A percentile compares a stretch with the other conserved stretches of the same genome.
phyloP scores from a whole-genome alignment of 495 filamentous ascomycete genomes.

The Staphylotrichum tortipilum region DNA sequence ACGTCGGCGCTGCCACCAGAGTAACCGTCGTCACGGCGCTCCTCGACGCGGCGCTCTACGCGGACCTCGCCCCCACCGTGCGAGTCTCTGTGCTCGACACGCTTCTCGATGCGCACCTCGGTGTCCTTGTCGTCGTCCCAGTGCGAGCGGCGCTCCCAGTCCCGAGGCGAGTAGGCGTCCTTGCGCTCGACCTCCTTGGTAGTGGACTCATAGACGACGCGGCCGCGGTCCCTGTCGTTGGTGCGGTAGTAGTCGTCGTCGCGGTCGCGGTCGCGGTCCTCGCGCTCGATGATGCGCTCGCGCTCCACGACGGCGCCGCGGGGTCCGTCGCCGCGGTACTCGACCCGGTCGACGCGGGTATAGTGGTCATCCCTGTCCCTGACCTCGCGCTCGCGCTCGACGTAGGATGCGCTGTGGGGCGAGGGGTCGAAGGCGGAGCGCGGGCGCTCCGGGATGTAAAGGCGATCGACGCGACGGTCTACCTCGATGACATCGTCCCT shows the following conservation, averaged over 20 bases:
- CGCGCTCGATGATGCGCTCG: slow-evolving; percentile 27
- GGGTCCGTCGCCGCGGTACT: slow-evolving; percentile 24
- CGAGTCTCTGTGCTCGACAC: slow-evolving; percentile 33
- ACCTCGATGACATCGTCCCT: slow-evolving; percentile 36
- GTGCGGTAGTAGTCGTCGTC: slow-evolving; percentile 19
- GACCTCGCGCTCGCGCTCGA: slow-evolving; percentile 41
- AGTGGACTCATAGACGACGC: slow-evolving; percentile 32
- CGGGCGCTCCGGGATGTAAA: slow-evolving; percentile 38
- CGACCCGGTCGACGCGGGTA: slow-evolving; percentile 18
- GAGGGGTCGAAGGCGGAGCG: slow-evolving; percentile 35
- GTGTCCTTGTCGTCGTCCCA: slow-evolving; percentile 33
- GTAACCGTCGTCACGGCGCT: slow-evolving; percentile 32
- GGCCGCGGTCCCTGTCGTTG: slow-evolving; percentile 18
- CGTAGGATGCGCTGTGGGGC: slow-evolving; percentile 30
- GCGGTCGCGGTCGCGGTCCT: slow-evolving; percentile 27
- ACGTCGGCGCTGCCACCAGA: slow-evolving; percentile 37
- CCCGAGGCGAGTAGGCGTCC: slow-evolving; percentile 14
- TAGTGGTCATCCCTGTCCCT: slow-evolving; percentile 30
- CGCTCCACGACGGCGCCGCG: slow-evolving; percentile 28
- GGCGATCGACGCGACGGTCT: slow-evolving; percentile 39
- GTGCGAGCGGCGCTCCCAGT: slow-evolving; percentile 32
- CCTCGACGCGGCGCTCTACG: slow-evolving; percentile 41
- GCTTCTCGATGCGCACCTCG: slow-evolving; percentile 38
- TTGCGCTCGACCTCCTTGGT: slow-evolving; percentile 28
- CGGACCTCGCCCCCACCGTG: slow-evolving; percentile 33